phyloP scores from a whole-genome alignment of 441 rosid species.

The Pelargonium myrrhifolium region DNA sequence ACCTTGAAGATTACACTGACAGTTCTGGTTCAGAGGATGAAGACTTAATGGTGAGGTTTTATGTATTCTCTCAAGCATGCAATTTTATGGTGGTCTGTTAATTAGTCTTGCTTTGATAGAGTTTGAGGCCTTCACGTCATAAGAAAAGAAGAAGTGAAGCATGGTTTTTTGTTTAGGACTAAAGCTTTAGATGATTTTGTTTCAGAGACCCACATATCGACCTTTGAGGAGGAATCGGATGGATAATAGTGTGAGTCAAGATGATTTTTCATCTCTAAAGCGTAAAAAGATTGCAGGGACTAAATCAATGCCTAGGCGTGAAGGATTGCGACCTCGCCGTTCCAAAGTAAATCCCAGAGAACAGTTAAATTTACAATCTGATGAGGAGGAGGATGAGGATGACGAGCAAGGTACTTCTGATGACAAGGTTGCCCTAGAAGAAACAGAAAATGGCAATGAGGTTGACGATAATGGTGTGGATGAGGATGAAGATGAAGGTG shows the following conservation, averaged over 20 bases:
- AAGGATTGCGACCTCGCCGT: conserved; percentile 94
- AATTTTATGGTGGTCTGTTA: conserved; percentile 10
- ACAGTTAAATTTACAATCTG: conserved; percentile 48
- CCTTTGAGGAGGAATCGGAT: conserved; percentile 52
- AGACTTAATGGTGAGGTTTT: conserved; percentile 73
- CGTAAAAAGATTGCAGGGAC: conserved; percentile 42
- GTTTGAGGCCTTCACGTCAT: conserved; percentile 5
- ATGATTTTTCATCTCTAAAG: conserved; percentile 50
- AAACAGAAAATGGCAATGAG: conserved; percentile 81
- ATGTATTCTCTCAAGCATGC: conserved; percentile 15
- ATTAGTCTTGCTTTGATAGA: conserved; percentile 5
- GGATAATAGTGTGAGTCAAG: conserved; percentile 47
- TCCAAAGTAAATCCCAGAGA: conserved; percentile 50
- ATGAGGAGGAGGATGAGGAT: conserved; percentile 35
- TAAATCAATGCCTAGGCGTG: conserved; percentile 77
- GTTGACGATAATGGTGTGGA: conserved; percentile 54
- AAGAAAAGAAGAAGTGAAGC: not conserved
- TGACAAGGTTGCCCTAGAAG: conserved; percentile 69
- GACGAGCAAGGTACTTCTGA: conserved; percentile 54
- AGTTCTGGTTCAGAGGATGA: conserved; percentile 96
- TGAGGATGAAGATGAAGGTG: conserved; percentile 50
- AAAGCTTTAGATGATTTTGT: conserved; percentile 24
- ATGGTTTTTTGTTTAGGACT: conserved; percentile 10
- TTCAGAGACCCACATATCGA: conserved; percentile 66
- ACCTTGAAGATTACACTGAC: conserved; percentile 73